Base-by-base conservation (phyloP, 345 rosid genomes). In the Eutrema japonicum region DNA sequence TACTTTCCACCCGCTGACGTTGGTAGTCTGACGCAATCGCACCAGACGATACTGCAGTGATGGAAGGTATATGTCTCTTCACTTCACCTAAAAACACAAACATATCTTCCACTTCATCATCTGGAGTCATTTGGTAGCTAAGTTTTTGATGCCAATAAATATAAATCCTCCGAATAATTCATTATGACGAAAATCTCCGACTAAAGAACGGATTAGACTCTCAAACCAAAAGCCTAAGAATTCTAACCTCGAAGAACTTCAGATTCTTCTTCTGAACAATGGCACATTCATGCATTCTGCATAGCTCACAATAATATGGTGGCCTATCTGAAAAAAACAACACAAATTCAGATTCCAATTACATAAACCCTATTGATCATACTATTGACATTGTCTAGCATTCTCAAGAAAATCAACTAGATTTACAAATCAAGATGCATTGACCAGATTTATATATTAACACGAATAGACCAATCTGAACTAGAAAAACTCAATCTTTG, bases 11-110 rank as follows among this genome's bases (percentile, higher is more conserved):
- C 29, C 18, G 18, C 18, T 0, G 18, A 18, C 18, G 18, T 18
- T 18, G 99, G 75, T 95, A 95, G 69, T 95, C 96, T 11, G 97
- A 95, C 45, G 97, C 97, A 78, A 95, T 95, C 26, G 26, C 26
- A 22, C 26, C 26, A 22, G 26, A 22, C 1, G 26, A 22, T 22
- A 22, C 26, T 22, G 1, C 26, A 22, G 26, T 22, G 26, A 22
- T 22, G 26, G 26, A 22, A 22, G 26, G 26, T 22, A 22, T 92
- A 79, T 85, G 96, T 64, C 78, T 84, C 79, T 88, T 92, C 38
- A 92, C 94, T 83, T 90, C 96, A 18, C 18, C 18, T 18, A 18
- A 65, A 77, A 95, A 77, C 49, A 88, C 72, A 76, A 84, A 93
- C 96, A 93, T 86, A 80, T 93, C 98, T 78, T 93, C 93, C 37